Evolutionary conservation across 2,329 filamentous ascomycete genomes (phyloP).

Genomic region (Rutstroemia sp.): DNA sequence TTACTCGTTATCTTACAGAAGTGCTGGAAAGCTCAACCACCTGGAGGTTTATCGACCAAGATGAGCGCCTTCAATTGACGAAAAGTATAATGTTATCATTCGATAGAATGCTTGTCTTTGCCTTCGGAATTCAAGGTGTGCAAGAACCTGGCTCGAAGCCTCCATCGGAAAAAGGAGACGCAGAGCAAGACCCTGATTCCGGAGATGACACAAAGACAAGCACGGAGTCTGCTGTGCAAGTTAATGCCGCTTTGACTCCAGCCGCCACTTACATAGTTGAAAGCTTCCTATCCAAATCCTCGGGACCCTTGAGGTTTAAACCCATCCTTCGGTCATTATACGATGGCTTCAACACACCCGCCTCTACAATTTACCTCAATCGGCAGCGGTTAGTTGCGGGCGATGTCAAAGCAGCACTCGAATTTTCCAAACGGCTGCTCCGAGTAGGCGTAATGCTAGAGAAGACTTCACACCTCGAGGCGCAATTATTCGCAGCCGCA

Average conservation of each 20-base stretch:
- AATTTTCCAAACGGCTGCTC: slow-evolving; percentile 63
- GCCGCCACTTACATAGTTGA: slow-evolving; percentile 71
- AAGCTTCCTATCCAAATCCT: slow-evolving; percentile 65
- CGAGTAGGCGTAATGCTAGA: slow-evolving; percentile 59
- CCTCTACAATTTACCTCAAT: slow-evolving; percentile 53
- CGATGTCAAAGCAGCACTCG: slow-evolving; percentile 58
- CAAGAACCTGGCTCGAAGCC: slow-evolving; percentile 20
- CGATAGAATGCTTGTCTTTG: slow-evolving; percentile 61
- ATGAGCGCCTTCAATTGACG: slow-evolving; percentile 63
- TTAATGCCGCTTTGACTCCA: slow-evolving; percentile 47
- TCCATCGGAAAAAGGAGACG: not conserved
- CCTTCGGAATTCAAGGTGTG: slow-evolving; percentile 66
- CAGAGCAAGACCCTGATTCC: not conserved
- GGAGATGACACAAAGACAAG: not conserved
- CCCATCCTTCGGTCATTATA: slow-evolving; percentile 67
- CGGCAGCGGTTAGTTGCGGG: slow-evolving; percentile 47
- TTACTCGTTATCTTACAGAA: slow-evolving; percentile 70
- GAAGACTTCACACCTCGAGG: slow-evolving; percentile 59
- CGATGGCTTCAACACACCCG: slow-evolving; percentile 49
- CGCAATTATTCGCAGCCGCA: slow-evolving; percentile 72
- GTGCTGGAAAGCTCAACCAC: slow-evolving; percentile 78
- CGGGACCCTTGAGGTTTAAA: slow-evolving; percentile 66
- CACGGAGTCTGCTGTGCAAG: not conserved
- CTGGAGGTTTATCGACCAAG: slow-evolving; percentile 70
- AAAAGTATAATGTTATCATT: slow-evolving; percentile 62